Conservation (phyloP, 2,329 filamentous ascomycete genomes). For the Metarhizium album region DNA sequence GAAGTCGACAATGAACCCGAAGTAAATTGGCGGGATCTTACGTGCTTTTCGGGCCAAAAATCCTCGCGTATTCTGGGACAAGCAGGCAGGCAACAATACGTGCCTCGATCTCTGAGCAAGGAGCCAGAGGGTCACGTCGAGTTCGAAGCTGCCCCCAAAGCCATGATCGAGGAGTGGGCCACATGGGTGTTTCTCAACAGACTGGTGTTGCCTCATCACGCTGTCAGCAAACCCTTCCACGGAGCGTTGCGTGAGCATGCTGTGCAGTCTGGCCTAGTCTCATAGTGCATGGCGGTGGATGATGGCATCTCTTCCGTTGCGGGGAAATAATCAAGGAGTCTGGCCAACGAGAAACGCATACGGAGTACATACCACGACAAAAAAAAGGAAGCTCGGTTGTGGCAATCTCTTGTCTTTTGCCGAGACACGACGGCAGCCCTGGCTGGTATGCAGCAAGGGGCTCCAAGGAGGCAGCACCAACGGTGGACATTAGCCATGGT, state of each 20-base stretch:
- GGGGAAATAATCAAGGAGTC: too few species aligned
- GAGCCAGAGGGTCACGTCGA: too few species aligned
- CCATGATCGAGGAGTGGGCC: not conserved
- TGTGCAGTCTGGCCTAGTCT: not conserved
- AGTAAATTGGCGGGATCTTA: too few species aligned
- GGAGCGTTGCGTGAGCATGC: too few species aligned
- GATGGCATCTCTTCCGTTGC: not conserved
- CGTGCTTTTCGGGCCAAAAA: too few species aligned
- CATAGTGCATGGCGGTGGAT: not conserved
- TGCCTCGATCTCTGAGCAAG: too few species aligned
- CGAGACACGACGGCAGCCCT: not conserved
- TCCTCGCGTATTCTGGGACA: not conserved
- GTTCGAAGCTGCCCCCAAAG: not conserved
- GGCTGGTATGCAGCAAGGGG: not conserved
- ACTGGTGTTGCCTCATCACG: not conserved
- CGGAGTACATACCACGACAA: not conserved
- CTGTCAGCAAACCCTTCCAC: not conserved
- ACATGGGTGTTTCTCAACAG: not conserved
- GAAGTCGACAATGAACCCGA: too few species aligned
- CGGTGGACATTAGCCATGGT: too few species aligned
- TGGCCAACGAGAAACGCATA: not conserved
- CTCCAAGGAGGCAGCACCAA: not conserved
- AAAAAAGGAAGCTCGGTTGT: not conserved
- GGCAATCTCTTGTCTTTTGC: not conserved
- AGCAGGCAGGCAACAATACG: not conserved